Base-by-base conservation (phyloP, 1,284 basidiomycete species). In the Hortiboletus rubellus region DNA sequence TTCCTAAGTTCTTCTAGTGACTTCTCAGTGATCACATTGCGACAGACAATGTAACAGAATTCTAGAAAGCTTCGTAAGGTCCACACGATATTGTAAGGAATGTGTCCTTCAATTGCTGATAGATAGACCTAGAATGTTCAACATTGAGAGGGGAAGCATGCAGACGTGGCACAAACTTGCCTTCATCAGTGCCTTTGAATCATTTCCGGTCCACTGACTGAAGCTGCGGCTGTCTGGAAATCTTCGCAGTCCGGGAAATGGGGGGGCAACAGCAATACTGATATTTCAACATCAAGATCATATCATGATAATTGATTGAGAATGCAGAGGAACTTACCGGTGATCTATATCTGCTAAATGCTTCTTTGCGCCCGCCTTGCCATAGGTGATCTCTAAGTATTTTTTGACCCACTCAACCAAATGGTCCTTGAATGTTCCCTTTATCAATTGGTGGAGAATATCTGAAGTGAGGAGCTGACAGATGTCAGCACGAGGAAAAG, bases 171-270 rank as follows among this genome's bases (percentile, higher is more conserved):
- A n/a, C n/a, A n/a, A n/a, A n/a, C n/a, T n/a, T n/a, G n/a, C 59
- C 38, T 63, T 62, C 55, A 65, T 64, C 8, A 60, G 27, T 7
- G 57, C 63, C 40, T 65, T 63, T 10, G 55, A 65, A 31, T 65
- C 46, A 44, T 65, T 30, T 1, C 63, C 47, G 0, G 58, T 65
- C 59, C 63, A 65, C 18, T 65, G 61, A 1, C 5, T 49, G 36
- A 64, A 64, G 2, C 52, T 49, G 2, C 7, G 52, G 6, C 62
- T 54, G 10, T 64, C n/a, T 0, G 57, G 58, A 11, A 66, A 66
- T n/a, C 50, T n/a, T 14, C 45, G 7, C 8, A 60, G 45, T 0
- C 64, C 54, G 7, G 62, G 17, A 50, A 63, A 65, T 7, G 51
- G 49, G 4, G 58, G 40, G 3, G 24, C 22, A 5, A 34, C 54